Conservation (phyloP, 306 rosid genomes). For the Gastrolobium villosum region DNA sequence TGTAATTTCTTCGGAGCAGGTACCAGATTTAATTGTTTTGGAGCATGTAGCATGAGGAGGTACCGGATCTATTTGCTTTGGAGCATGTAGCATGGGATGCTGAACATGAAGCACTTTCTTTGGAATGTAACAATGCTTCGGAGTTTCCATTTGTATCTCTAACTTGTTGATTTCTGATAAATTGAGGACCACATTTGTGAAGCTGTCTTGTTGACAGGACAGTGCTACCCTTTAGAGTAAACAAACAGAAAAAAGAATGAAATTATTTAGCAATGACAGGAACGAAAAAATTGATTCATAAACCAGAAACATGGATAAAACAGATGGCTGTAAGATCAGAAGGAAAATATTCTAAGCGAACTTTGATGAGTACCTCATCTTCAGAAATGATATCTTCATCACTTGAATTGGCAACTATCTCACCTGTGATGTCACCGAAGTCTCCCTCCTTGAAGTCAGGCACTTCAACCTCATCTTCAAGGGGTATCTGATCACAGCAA, state of each 20-base stretch:
- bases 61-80: slow-evolving; percentile 49
- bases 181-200: slow-evolving; percentile 29
- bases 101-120: slow-evolving; percentile 48
- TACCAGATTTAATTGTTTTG: too few relatives aligned
- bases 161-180: slow-evolving; percentile 45
- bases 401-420: slow-evolving; percentile 48
- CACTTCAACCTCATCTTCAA: slow-evolving; percentile 70
- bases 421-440: slow-evolving; percentile 10
- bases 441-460: slow-evolving; percentile 62
- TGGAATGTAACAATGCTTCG: slow-evolving; percentile 49
- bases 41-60: slow-evolving; percentile 18
- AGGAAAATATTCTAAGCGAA: slow-evolving; percentile 15
- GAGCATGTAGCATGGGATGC: slow-evolving; percentile 51
- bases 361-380: slow-evolving; percentile 50
- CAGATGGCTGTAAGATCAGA: slow-evolving; percentile 9
- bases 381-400: slow-evolving; percentile 57
- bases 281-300: background rate
- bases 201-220: slow-evolving; percentile 46
- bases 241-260: slow-evolving; percentile 10
- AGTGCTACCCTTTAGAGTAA: slow-evolving; percentile 53
- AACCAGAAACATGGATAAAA: background rate
- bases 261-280: background rate
- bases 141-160: slow-evolving; percentile 54
- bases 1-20: too few relatives aligned
- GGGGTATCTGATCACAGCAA: slow-evolving; percentile 50